Conservation (phyloP, 2,329 filamentous ascomycete species). For the Hypoxylon sp. region DNA sequence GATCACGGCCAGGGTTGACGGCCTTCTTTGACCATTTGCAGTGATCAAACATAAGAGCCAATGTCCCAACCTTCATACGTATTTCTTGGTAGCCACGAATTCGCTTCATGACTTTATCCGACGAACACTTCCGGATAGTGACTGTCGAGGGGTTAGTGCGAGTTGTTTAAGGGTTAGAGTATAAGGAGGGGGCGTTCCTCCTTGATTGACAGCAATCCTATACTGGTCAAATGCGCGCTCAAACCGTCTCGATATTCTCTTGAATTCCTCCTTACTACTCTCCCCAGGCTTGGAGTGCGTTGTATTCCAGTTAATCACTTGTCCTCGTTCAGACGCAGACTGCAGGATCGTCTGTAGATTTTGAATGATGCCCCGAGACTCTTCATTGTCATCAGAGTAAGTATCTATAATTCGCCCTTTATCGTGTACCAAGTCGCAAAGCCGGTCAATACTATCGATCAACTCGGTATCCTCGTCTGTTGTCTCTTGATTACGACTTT, state of each 20-base stretch:
- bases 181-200: neutral
- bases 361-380: slow-evolving; percentile 1
- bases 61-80: neutral
- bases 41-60: neutral
- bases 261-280: neutral
- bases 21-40: neutral
- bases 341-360: slow-evolving; percentile 1
- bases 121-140: neutral
- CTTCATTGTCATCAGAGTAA: neutral
- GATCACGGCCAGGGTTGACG: neutral
- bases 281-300: neutral
- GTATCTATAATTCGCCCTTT: slow-evolving; percentile 4
- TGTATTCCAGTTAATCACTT: neutral
- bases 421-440: slow-evolving; percentile 2
- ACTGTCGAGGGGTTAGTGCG: neutral
- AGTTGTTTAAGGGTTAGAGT: neutral
- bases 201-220: neutral
- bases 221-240: slow-evolving; percentile 1
- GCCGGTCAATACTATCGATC: slow-evolving; percentile 3
- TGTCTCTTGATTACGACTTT: neutral
- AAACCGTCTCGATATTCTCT: slow-evolving; percentile 5
- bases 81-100: neutral
- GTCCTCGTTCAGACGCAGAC: neutral
- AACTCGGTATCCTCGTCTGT: neutral
- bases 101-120: neutral